phyloP scores from a whole-genome alignment of 2,329 filamentous ascomycete species.

The Cordyceps cateniannulata region DNA sequence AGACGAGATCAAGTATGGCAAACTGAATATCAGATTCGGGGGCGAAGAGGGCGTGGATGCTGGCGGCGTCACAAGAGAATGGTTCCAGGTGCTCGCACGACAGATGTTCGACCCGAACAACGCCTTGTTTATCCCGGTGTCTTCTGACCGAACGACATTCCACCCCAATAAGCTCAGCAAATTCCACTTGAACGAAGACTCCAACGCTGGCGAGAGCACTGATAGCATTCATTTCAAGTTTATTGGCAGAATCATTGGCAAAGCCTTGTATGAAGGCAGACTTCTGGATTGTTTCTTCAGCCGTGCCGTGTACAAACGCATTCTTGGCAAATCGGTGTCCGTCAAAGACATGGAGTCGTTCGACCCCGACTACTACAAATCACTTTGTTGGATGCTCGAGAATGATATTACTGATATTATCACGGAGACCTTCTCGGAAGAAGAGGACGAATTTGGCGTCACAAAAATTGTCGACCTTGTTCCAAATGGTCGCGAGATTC shows the following conservation, averaged over 20 bases:
- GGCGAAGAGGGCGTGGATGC: constrained; percentile 97
- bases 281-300: constrained; percentile 98
- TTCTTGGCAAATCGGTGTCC: constrained; percentile 88
- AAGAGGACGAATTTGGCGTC: constrained; percentile 90
- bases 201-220: constrained; percentile 74
- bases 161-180: constrained; percentile 87
- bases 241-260: constrained; percentile 96
- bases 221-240: constrained; percentile 99
- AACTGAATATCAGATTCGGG: constrained; percentile 95
- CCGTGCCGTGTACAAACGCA: constrained; percentile 95
- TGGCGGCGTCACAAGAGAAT: constrained; percentile 93
- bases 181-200: constrained; percentile 7
- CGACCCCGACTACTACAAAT: constrained; percentile 98
- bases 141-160: constrained; percentile 96
- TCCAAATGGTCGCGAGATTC: constrained; percentile 80
- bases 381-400: constrained; percentile 94
- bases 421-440: constrained; percentile 90
- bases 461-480: constrained; percentile 81
- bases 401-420: constrained; percentile 99
- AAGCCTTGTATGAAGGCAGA: constrained; percentile 92
- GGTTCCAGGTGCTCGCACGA: constrained; percentile 95
- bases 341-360: constrained; percentile 99
- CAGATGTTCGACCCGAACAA: constrained; percentile 99
- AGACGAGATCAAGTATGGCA: constrained; percentile 98
- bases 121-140: constrained; percentile 91